Evolutionary conservation across 179 eudicot species (phyloP).

Genomic region (Silene noctiflora): DNA sequence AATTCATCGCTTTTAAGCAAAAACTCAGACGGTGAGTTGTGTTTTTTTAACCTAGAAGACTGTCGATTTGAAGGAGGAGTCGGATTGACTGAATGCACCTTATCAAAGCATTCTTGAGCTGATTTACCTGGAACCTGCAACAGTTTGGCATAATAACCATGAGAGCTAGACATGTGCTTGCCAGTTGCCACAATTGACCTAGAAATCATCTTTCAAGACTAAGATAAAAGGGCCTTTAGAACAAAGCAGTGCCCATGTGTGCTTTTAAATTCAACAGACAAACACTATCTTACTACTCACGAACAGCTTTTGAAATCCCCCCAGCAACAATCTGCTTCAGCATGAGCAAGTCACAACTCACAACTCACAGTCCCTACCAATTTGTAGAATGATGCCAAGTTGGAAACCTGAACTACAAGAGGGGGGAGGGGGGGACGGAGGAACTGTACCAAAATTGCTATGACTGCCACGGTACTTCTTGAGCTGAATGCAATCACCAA

Average conservation of each 20-base stretch:
- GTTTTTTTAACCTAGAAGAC: slow-evolving; percentile 47
- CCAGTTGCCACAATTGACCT: not conserved
- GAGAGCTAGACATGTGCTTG: not conserved
- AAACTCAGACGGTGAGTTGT: slow-evolving; percentile 21
- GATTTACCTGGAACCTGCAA: slow-evolving; percentile 89
- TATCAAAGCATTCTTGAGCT: slow-evolving; percentile 30
- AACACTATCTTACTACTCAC: not conserved
- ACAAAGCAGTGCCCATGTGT: not conserved
- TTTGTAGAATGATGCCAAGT: not conserved
- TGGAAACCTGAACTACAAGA: not conserved
- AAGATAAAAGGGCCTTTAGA: not conserved
- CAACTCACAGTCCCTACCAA: not conserved
- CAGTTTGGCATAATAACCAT: not conserved
- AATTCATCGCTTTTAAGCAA: slow-evolving; percentile 37
- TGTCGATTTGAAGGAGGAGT: slow-evolving; percentile 56
- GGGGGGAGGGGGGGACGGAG: not conserved
- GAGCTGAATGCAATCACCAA: not conserved
- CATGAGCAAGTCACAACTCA: not conserved
- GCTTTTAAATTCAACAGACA: not conserved
- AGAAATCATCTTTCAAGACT: not conserved
- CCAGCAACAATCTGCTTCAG: not conserved
- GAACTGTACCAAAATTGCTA: not conserved
- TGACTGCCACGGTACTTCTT: not conserved
- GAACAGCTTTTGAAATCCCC: not conserved
- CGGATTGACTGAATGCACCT: slow-evolving; percentile 55